A percentile compares a stretch with the other conserved stretches of the same genome.
phyloP scores from a whole-genome alignment of 164 flowering plant genomes.

The Stephania japonica region DNA sequence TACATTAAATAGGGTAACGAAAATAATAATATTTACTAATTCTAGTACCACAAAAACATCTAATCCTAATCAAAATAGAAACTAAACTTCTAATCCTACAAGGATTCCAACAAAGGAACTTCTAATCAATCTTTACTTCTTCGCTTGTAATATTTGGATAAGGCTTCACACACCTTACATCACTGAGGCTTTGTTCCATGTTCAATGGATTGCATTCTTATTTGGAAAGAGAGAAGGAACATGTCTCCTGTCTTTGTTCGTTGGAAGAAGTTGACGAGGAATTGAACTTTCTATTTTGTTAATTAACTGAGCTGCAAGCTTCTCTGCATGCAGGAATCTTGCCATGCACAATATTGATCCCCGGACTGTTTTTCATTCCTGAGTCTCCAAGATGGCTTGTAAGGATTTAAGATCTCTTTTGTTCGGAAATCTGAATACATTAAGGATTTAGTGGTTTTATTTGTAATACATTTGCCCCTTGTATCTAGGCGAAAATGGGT shows the following conservation, averaged over 20 bases:
- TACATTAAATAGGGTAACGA: no score
- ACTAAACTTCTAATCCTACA: no score
- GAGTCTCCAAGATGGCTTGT: constrained; percentile 99
- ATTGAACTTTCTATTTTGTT: background rate
- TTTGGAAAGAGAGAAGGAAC: background rate
- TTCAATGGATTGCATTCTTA: background rate
- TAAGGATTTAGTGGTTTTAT: background rate
- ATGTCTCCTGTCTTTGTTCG: background rate
- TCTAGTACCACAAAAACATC: no score
- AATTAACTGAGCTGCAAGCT: background rate
- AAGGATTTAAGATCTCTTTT: constrained; percentile 17
- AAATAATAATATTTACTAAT: no score
- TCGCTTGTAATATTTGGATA: no score
- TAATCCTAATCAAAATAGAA: no score
- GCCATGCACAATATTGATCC: constrained; percentile 82
- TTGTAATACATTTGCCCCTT: background rate
- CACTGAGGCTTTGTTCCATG: background rate
- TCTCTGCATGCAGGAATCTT: constrained; percentile 55
- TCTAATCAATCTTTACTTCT: no score
- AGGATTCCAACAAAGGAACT: no score
- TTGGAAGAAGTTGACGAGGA: background rate
- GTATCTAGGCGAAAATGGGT: constrained; percentile 89
- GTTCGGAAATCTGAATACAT: no score
- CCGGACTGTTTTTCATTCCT: constrained; percentile 92
- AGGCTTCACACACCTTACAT: no score